Percentiles rank a stretch among this genome's conserved stretches.
Evolutionary conservation across 169 alveolate genomes (phyloP).

Genomic region (Amoebophrya sp.): DNA sequence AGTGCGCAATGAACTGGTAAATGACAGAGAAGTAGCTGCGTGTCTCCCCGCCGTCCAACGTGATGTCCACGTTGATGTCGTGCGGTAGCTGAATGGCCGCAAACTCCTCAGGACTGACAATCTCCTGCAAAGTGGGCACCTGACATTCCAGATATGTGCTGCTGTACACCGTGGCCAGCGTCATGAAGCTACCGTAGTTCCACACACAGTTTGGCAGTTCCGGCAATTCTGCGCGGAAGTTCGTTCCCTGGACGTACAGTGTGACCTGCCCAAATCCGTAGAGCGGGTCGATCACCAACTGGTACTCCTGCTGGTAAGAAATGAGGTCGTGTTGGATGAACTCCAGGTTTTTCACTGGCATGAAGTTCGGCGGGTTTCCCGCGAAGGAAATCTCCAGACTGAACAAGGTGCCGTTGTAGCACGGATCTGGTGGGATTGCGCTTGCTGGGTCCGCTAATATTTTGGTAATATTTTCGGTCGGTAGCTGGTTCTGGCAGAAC

Average conservation of each 20-base stretch:
- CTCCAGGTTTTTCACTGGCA: not conserved
- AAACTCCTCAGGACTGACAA: not conserved
- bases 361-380: not conserved
- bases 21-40: not conserved
- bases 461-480: not conserved
- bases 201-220: slow-evolving; percentile 7
- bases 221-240: not conserved
- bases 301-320: not conserved
- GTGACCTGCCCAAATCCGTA: not conserved
- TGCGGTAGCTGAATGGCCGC: not conserved
- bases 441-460: not conserved
- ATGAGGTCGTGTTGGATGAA: slow-evolving; percentile 2
- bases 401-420: not conserved
- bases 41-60: not conserved
- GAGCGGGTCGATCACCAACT: not conserved
- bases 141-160: not conserved
- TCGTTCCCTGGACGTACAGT: not conserved
- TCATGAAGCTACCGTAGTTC: slow-evolving; percentile 6
- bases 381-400: slow-evolving; percentile 1
- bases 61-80: slow-evolving; percentile 26
- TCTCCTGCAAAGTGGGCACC: not conserved
- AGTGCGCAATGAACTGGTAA: slow-evolving; percentile 28
- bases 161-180: not conserved
- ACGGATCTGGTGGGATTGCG: not conserved
- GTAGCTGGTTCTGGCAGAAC: not conserved